These are phyloP conservation scores for Crithidia expoeki DNA, from an alignment of 208 protist species.

Conservation along the genomic window DNA sequence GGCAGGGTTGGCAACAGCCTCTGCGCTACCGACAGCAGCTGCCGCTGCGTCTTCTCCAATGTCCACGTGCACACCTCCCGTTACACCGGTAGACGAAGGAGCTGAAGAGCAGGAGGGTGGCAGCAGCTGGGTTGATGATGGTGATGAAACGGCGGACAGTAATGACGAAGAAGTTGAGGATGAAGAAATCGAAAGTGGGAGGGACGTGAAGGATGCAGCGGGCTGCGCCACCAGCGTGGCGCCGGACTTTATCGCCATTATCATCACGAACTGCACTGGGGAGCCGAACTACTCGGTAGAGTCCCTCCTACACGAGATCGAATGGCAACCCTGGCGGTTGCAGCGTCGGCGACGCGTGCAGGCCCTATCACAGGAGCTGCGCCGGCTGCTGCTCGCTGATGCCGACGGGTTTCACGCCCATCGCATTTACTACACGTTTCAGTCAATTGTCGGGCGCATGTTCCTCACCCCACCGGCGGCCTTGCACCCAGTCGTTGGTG, in stretches of 20 bases:
- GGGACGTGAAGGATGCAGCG: neutral
- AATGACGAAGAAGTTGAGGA: neutral
- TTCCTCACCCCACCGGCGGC: neutral
- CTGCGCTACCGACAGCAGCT: too few species aligned
- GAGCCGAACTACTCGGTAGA: conserved; percentile 34
- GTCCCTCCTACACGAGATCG: conserved; percentile 7
- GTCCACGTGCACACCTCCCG: neutral
- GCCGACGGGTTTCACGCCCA: conserved; percentile 14
- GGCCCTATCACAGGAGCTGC: neutral
- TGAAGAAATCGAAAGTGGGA: neutral
- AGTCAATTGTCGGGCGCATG: conserved; percentile 2
- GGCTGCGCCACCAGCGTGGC: neutral
- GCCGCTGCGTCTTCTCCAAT: too few species aligned
- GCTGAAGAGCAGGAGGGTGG: neutral
- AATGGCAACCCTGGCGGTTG: conserved; percentile 14
- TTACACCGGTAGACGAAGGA: neutral
- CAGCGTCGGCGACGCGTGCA: conserved; percentile 9
- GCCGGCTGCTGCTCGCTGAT: neutral
- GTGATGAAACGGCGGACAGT: neutral
- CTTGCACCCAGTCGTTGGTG: conserved; percentile 4
- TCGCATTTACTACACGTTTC: conserved; percentile 15
- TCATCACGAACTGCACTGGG: conserved; percentile 76
- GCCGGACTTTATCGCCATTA: conserved; percentile 73
- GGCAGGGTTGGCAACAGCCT: too few species aligned
- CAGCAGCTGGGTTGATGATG: neutral